phyloP scores from a whole-genome alignment of 2,329 filamentous ascomycete genomes.

The Sarocladium oryzae region DNA sequence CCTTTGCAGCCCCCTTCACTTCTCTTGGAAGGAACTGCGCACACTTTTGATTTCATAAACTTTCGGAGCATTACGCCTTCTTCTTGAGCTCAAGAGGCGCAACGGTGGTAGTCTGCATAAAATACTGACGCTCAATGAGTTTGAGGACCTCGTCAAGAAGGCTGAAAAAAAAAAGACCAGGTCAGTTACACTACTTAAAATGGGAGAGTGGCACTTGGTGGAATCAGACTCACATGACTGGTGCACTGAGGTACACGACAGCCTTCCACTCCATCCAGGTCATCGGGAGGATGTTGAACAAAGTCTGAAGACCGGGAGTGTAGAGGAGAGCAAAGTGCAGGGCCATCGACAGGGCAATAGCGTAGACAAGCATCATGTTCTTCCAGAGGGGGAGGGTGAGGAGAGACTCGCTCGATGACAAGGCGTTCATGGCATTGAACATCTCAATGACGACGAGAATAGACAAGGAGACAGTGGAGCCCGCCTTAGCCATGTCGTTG shows the following conservation, averaged over 20 bases:
- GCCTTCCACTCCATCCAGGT: constrained; percentile 88
- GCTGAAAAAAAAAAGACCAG: constrained; percentile 38
- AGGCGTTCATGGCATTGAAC: constrained; percentile 97
- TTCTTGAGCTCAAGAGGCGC: constrained; percentile 43
- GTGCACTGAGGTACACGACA: constrained; percentile 78
- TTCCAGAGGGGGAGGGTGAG: constrained; percentile 93
- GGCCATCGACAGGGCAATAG: constrained; percentile 86
- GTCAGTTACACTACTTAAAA: constrained; percentile 17
- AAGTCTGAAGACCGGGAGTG: constrained; percentile 74
- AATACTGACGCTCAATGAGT: constrained; percentile 62
- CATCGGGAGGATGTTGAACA: constrained; percentile 89
- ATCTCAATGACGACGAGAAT: constrained; percentile 97
- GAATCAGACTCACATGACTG: constrained; percentile 70
- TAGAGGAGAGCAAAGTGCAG: constrained; percentile 94
- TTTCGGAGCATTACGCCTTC: constrained; percentile 23
- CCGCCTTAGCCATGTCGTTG: constrained; percentile 78
- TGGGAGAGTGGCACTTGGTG: background rate
- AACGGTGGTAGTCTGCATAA: constrained; percentile 44
- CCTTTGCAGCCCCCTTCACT: too few relatives aligned
- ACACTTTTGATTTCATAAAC: too few relatives aligned
- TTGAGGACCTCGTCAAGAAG: constrained; percentile 82
- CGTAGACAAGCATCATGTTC: constrained; percentile 97
- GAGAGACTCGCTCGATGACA: constrained; percentile 91
- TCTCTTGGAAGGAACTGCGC: too few relatives aligned
- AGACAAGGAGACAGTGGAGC: constrained; percentile 87